phyloP scores from a whole-genome alignment of 805 yeast species.

The Kodamaea sagamina region DNA sequence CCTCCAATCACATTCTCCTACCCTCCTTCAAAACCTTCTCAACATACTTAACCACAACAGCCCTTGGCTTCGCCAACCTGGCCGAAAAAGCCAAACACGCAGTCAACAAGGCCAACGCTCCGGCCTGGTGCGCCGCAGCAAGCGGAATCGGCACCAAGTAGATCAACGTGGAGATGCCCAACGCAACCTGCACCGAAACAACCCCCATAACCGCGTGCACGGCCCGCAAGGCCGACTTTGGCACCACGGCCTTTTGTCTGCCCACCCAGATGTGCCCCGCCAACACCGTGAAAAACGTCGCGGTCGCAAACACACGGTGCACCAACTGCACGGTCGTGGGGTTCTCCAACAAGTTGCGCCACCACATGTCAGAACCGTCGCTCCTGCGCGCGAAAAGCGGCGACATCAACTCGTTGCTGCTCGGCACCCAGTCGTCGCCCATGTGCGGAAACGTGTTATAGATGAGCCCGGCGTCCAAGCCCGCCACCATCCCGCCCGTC shows the following conservation, averaged over 20 bases:
- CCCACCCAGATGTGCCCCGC: constrained; percentile 71
- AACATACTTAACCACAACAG: constrained; percentile 4
- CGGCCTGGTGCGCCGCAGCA: constrained; percentile 97
- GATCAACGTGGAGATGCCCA: constrained; percentile 84
- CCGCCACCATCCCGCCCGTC: constrained; percentile 98
- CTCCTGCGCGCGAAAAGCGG: constrained; percentile 65
- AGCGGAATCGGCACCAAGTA: constrained; percentile 89
- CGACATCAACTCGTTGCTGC: constrained; percentile 74
- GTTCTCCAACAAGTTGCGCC: constrained; percentile 93
- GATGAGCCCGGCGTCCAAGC: constrained; percentile 94
- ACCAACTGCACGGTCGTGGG: constrained; percentile 94
- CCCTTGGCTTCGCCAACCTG: constrained; percentile 38
- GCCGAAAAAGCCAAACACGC: constrained; percentile 57
- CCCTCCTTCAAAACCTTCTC: not conserved
- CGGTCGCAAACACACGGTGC: constrained; percentile 81
- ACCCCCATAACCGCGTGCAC: constrained; percentile 77
- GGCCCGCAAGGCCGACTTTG: constrained; percentile 57
- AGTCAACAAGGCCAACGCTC: constrained; percentile 87
- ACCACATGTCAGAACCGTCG: constrained; percentile 73
- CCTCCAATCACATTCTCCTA: too few relatives aligned
- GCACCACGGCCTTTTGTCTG: constrained; percentile 51
- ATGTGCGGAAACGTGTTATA: constrained; percentile 95
- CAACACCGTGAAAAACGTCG: constrained; percentile 72
- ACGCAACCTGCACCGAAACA: constrained; percentile 75
- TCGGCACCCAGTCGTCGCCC: constrained; percentile 85